These are phyloP conservation scores for Cladosporium colombiae DNA, from an alignment of 2,329 filamentous ascomycete genomes.

Conservation along the genomic window DNA sequence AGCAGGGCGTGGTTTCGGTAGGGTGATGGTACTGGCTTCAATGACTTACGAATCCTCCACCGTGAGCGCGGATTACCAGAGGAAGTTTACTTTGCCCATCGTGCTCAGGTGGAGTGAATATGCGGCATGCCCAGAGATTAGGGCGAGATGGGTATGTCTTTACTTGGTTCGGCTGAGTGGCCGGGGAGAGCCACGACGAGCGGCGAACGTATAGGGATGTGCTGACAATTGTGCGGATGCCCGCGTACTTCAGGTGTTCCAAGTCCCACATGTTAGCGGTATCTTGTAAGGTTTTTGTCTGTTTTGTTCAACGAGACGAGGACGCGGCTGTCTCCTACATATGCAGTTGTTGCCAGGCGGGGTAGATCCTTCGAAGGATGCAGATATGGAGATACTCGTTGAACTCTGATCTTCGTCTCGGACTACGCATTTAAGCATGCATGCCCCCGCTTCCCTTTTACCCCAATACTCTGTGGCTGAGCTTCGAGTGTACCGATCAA, in stretches of 20 bases:
- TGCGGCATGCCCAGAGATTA: constrained; percentile 18
- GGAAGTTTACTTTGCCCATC: constrained; percentile 33
- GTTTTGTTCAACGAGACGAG: background rate
- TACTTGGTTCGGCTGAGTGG: constrained; percentile 19
- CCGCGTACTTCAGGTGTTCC: background rate
- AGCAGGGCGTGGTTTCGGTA: background rate
- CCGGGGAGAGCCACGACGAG: constrained; percentile 21
- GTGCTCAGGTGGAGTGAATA: constrained; percentile 16
- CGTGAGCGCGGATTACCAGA: constrained; percentile 54
- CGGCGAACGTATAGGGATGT: constrained; percentile 12
- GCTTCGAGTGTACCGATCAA: too few species aligned
- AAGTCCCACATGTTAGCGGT: background rate
- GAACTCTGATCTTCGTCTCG: background rate
- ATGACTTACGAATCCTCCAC: constrained; percentile 49
- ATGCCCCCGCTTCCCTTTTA: background rate
- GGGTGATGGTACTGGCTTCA: background rate
- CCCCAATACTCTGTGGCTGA: background rate
- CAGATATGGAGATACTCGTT: background rate
- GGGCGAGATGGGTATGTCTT: constrained; percentile 18
- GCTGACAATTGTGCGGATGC: constrained; percentile 13
- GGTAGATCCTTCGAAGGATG: background rate
- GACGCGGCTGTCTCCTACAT: background rate
- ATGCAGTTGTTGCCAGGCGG: background rate
- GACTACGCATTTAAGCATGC: background rate
- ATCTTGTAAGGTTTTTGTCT: background rate